Evolutionary conservation across 2,329 filamentous ascomycete species (phyloP).

Genomic region (Cadophora luteo-olivacea): DNA sequence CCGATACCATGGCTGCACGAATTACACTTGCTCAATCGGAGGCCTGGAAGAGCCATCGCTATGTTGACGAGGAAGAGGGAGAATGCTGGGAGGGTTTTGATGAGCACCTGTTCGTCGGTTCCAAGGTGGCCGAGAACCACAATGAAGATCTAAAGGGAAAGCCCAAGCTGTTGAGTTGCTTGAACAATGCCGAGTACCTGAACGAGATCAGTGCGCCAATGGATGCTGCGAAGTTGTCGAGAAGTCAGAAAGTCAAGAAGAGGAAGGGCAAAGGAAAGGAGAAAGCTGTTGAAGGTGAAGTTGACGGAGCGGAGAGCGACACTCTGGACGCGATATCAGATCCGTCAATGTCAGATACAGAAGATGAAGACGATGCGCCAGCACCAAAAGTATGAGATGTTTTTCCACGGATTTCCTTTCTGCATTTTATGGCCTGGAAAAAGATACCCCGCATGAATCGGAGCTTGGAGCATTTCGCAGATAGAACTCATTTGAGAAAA

Average conservation of each 20-base stretch:
- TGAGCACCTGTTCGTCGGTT: slow-evolving; percentile 66
- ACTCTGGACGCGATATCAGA: slow-evolving; percentile 30
- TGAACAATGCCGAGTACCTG: slow-evolving; percentile 65
- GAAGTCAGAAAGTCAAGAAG: slow-evolving; percentile 38
- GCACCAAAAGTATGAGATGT: slow-evolving; percentile 12
- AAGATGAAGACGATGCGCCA: slow-evolving; percentile 15
- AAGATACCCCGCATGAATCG: slow-evolving; percentile 39
- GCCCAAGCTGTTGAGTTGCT: slow-evolving; percentile 55
- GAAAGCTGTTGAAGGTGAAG: slow-evolving; percentile 22
- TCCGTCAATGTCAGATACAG: slow-evolving; percentile 24
- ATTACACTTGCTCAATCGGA: slow-evolving; percentile 83
- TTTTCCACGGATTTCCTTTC: slow-evolving; percentile 21
- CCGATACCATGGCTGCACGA: slow-evolving; percentile 76
- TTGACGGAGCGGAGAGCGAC: slow-evolving; percentile 31
- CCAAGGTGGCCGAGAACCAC: slow-evolving; percentile 24
- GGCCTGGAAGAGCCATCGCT: slow-evolving; percentile 79
- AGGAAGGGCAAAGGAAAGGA: slow-evolving; percentile 30
- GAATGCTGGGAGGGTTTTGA: slow-evolving; percentile 79
- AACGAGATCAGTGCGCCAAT: slow-evolving; percentile 65
- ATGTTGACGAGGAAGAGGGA: slow-evolving; percentile 80
- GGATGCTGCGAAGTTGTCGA: slow-evolving; percentile 41
- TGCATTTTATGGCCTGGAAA: slow-evolving; percentile 36
- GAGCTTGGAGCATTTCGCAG: slow-evolving; percentile 24
- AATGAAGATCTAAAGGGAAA: slow-evolving; percentile 33
- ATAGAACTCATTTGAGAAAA: slow-evolving; percentile 11